Conservation (phyloP, 1,284 basidiomycete species). For the Vanrija sp. region DNA sequence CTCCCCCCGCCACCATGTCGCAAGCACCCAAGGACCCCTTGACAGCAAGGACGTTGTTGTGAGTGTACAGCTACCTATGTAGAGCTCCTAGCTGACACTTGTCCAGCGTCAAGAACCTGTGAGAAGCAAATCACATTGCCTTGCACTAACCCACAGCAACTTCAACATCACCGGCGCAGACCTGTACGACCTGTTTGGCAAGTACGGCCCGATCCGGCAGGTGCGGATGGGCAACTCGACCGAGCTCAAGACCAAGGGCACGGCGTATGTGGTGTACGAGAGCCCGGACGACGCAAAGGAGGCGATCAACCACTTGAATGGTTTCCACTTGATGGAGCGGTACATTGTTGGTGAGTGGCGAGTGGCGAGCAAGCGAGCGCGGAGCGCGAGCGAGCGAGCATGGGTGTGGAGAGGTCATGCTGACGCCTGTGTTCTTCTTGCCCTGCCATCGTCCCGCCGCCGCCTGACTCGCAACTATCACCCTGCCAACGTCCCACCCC, state of each 20-base stretch:
- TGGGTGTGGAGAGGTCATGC: background rate
- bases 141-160: constrained; percentile 52
- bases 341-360: constrained; percentile 72
- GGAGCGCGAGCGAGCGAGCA: background rate
- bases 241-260: constrained; percentile 79
- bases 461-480: background rate
- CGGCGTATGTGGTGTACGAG: constrained; percentile 75
- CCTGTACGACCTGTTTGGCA: constrained; percentile 94
- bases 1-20: constrained; percentile 19
- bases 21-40: constrained; percentile 31
- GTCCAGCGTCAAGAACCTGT: constrained; percentile 47
- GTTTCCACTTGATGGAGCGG: constrained; percentile 95
- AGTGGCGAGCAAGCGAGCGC: background rate
- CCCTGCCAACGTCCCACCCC: background rate
- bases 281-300: constrained; percentile 73
- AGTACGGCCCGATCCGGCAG: constrained; percentile 94
- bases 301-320: constrained; percentile 92
- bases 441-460: background rate
- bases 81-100: constrained; percentile 5
- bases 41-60: constrained; percentile 46
- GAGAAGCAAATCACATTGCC: constrained; percentile 15
- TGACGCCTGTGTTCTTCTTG: background rate
- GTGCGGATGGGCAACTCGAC: constrained; percentile 86
- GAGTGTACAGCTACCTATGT: constrained; percentile 12
- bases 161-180: constrained; percentile 89